Percentiles rank a stretch among this genome's conserved stretches.
Conservation (phyloP, 768 basidiomycete genomes). For the Mycena rosella region DNA sequence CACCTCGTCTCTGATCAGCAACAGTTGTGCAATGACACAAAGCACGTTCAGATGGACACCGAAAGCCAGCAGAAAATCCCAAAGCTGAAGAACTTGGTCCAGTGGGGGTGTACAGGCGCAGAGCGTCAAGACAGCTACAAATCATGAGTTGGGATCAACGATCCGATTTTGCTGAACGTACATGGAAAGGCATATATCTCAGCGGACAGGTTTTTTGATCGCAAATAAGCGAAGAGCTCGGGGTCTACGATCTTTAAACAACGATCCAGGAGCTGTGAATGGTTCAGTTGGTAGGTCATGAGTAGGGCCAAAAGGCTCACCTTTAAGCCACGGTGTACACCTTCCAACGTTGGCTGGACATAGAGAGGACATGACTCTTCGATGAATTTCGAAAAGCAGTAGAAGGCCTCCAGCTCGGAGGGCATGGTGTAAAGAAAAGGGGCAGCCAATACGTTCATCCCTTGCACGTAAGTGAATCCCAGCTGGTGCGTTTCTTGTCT, state of each 20-base stretch:
- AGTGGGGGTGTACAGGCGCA: constrained; percentile 98
- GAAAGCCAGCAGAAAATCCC: constrained; percentile 98
- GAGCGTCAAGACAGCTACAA: constrained; percentile 88
- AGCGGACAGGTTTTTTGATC: constrained; percentile 92
- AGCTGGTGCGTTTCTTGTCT: constrained; percentile 82
- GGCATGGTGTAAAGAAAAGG: constrained; percentile 99
- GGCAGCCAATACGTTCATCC: constrained; percentile 98
- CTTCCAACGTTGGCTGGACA: constrained; percentile 95
- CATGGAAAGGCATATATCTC: constrained; percentile 99
- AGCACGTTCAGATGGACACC: constrained; percentile 97
- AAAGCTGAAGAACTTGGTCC: constrained; percentile 92
- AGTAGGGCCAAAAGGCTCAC: constrained; percentile 56
- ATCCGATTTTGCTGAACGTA: constrained; percentile 53
- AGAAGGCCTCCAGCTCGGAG: constrained; percentile 98
- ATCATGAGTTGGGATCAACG: constrained; percentile 14
- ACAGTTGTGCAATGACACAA: constrained; percentile 95
- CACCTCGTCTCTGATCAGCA: constrained; percentile 91
- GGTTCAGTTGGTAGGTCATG: neutral
- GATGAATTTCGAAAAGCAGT: constrained; percentile 96
- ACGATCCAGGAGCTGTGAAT: constrained; percentile 84
- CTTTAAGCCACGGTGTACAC: constrained; percentile 94
- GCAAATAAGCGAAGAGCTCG: constrained; percentile 83
- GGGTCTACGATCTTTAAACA: constrained; percentile 94
- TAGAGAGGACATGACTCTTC: constrained; percentile 96
- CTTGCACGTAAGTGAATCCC: constrained; percentile 97